phyloP scores from a whole-genome alignment of 2,329 filamentous ascomycete species.

The Claviceps sorghi region DNA sequence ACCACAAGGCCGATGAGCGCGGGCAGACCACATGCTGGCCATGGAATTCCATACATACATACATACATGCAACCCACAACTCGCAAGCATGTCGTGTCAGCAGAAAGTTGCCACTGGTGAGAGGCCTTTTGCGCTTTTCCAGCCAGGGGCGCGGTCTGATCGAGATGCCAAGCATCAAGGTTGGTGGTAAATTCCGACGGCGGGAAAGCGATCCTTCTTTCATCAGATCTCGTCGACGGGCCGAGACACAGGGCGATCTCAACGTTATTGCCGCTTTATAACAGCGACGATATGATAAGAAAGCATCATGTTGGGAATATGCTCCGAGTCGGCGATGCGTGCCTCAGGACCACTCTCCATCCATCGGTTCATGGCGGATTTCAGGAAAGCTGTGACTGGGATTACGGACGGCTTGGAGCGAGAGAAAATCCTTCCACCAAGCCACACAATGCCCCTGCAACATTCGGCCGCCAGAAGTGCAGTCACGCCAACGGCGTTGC shows the following conservation, averaged over 20 bases:
- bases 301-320: neutral
- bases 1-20: too few relatives aligned
- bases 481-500: slow-evolving; percentile 1
- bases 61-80: too few relatives aligned
- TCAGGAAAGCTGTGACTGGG: neutral
- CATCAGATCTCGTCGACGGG: neutral
- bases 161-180: too few relatives aligned
- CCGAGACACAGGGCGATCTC: neutral
- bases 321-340: too few relatives aligned
- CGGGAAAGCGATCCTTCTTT: neutral
- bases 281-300: neutral
- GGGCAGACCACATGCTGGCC: too few relatives aligned
- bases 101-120: too few relatives aligned
- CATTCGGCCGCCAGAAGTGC: too few relatives aligned
- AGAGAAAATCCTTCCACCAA: neutral
- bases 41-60: too few relatives aligned
- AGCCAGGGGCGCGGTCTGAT: too few relatives aligned
- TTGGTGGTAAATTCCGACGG: neutral
- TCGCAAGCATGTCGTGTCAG: too few relatives aligned
- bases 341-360: neutral
- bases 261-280: neutral
- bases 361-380: neutral
- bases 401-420: neutral
- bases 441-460: neutral
- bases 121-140: too few relatives aligned